Evolutionary conservation across 495 filamentous ascomycete species (phyloP).

Genomic region (Umbilicaria muhlenbergii): DNA sequence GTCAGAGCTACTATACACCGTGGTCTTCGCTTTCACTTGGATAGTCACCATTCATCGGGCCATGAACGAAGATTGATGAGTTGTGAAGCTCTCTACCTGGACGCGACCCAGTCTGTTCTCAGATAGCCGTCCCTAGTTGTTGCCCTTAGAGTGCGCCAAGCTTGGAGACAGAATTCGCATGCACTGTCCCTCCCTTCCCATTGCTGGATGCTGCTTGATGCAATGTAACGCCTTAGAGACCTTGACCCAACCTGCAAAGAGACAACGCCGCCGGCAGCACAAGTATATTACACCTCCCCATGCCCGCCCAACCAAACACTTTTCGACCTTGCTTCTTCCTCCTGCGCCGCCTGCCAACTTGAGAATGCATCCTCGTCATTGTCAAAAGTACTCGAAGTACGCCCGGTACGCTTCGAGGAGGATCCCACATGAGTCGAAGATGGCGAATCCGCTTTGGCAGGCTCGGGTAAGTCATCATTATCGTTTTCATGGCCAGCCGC

Average conservation of each 20-base stretch:
- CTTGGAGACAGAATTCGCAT: no score
- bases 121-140: no score
- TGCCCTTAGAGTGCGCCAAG: no score
- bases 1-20: no score
- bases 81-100: no score
- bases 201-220: background rate
- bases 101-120: no score
- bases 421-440: background rate
- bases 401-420: no score
- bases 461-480: background rate
- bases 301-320: constrained; percentile 10
- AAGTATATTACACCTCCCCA: constrained; percentile 2
- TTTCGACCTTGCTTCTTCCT: constrained; percentile 19
- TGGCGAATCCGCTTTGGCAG: background rate
- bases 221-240: constrained; percentile 10
- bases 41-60: no score
- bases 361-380: constrained; percentile 13
- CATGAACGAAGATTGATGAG: no score
- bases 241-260: constrained; percentile 13
- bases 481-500: background rate
- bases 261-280: constrained; percentile 8
- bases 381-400: background rate
- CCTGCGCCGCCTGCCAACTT: constrained; percentile 17
- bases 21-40: no score
- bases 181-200: no score